Evolutionary conservation across 805 yeast genomes (phyloP).

Genomic region (Candida railenensis): DNA sequence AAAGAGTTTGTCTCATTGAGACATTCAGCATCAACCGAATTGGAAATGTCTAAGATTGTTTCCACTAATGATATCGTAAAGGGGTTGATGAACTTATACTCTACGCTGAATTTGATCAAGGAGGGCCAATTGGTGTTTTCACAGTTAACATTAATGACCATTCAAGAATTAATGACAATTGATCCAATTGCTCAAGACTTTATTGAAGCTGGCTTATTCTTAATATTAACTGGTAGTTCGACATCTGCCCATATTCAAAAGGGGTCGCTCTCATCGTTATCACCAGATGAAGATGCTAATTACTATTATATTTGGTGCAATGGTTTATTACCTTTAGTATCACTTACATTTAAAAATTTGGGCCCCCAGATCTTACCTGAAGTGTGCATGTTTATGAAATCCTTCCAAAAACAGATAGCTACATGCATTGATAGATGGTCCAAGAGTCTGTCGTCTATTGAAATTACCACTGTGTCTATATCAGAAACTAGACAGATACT

Average conservation of each 20-base stretch:
- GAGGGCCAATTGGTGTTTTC: slow-evolving; percentile 70
- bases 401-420: slow-evolving; percentile 65
- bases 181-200: slow-evolving; percentile 66
- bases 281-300: slow-evolving; percentile 34
- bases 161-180: slow-evolving; percentile 65
- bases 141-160: slow-evolving; percentile 64
- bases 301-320: slow-evolving; percentile 83
- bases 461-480: slow-evolving; percentile 34
- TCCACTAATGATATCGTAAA: slow-evolving; percentile 60
- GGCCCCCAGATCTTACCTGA: slow-evolving; percentile 68
- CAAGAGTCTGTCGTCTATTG: slow-evolving; percentile 45
- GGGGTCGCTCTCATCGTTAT: slow-evolving; percentile 56
- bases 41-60: slow-evolving; percentile 51
- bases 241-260: slow-evolving; percentile 63
- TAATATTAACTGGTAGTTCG: slow-evolving; percentile 72
- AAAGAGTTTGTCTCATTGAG: slow-evolving; percentile 53
- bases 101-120: slow-evolving; percentile 62
- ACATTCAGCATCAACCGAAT: slow-evolving; percentile 41
- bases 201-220: slow-evolving; percentile 58
- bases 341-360: slow-evolving; percentile 58
- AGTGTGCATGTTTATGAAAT: slow-evolving; percentile 56
- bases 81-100: slow-evolving; percentile 61
- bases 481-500: slow-evolving; percentile 57
- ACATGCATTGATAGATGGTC: slow-evolving; percentile 70
- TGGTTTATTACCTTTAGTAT: slow-evolving; percentile 70